phyloP scores from a whole-genome alignment of 257 asterid species.

The Primulina tabacum region DNA sequence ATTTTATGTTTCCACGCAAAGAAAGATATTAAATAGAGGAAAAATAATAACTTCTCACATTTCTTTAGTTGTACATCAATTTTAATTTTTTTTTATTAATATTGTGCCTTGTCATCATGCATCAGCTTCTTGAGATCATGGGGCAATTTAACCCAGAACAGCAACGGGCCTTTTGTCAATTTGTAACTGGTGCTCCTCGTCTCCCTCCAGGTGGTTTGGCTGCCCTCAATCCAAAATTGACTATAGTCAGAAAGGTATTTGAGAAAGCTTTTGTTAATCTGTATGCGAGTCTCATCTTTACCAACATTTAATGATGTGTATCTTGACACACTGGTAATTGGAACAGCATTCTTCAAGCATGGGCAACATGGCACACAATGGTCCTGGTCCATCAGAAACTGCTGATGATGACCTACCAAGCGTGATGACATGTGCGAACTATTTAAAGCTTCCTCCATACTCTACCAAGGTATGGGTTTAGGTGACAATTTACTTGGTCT shows the following conservation, averaged over 20 bases:
- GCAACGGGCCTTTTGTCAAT: constrained; percentile 95
- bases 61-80: not conserved
- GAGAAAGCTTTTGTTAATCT: not conserved
- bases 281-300: constrained; percentile 1
- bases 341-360: constrained; percentile 76
- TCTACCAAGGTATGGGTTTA: constrained; percentile 69
- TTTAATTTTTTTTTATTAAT: not conserved
- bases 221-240: constrained; percentile 86
- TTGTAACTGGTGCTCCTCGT: constrained; percentile 98
- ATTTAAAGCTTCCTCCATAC: constrained; percentile 98
- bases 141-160: constrained; percentile 91
- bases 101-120: constrained; percentile 3
- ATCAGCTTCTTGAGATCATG: constrained; percentile 94
- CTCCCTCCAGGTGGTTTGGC: constrained; percentile 99
- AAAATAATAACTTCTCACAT: constrained; percentile 5
- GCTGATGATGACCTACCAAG: constrained; percentile 97
- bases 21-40: not conserved
- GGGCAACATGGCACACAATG: constrained; percentile 45
- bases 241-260: constrained; percentile 92
- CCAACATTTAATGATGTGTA: not conserved
- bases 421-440: constrained; percentile 99
- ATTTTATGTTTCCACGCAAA: constrained; percentile 13
- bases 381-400: constrained; percentile 67
- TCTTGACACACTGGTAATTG: constrained; percentile 8
- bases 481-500: not conserved